Base-by-base conservation (phyloP, 2,329 filamentous ascomycete genomes). In the Tolypocladium guangdongense region DNA sequence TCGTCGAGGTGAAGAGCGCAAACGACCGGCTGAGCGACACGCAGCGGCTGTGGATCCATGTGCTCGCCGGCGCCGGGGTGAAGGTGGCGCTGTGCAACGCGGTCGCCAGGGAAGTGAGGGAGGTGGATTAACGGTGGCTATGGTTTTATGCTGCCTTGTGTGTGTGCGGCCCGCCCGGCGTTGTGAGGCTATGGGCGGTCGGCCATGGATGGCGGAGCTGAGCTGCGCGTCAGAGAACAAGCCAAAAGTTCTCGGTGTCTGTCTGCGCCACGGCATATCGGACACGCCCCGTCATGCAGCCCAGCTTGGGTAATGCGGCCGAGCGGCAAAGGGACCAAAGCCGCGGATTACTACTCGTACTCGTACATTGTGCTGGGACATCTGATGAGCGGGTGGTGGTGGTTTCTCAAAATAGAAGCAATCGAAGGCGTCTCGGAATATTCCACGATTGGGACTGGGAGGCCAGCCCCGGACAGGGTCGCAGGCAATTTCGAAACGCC, bases 1-100 rank as follows among this genome's bases (percentile, higher is more conserved):
- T 93, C 68, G 78, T 78, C 5, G 86, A 89, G 68, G 87, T 90
- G 54, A 90, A 91, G 74, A 88, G 84, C 60, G 85, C 84, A 66
- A 96, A 96, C 69, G 93, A 99, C 75, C 83, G 90, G 39, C 74
- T 99, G 63, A 97, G 92, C 69, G 93, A 99, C 74, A 95, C 91
- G 20, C 93, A 99, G 73, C 77, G 93, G 61, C 78, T 99, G 60
- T 99, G 93, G 93, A 96, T 97, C 63, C 89, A 97, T 74, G 90
- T 96, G 8, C 77, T 99, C 52, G 86, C 84, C 8, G 85, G 86
- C 1, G 90, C 91, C 1, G 92, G 93, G 2, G 80, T 97, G 39
- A 81, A 78, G 60, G 92, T 97, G 32, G 91, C 95, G 62, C 74
- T 97, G 58, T 95, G 81, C 64, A 81, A 83, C 65, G 82, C 81